Conservation (phyloP, 2,329 filamentous ascomycete species). For the Colletotrichum echinochloae region DNA sequence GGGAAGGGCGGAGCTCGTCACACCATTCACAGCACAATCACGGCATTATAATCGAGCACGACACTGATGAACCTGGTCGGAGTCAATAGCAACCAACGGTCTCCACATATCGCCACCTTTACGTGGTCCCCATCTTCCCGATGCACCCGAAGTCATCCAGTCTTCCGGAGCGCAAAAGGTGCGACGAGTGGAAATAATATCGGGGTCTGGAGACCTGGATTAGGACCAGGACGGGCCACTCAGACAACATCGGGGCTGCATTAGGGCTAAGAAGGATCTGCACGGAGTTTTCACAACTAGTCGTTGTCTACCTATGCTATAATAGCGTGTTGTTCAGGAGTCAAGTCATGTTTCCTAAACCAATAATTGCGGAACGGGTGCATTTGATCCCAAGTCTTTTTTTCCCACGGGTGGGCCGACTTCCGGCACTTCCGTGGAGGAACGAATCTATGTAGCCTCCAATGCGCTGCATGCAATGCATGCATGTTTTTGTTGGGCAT, state of each 20-base stretch:
- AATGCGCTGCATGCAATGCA: not conserved
- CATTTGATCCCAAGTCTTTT: not conserved
- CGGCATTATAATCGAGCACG: constrained; percentile 7
- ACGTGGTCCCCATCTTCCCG: not conserved
- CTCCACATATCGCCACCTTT: not conserved
- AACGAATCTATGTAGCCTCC: not conserved
- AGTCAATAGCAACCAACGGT: constrained; percentile 13
- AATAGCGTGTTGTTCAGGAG: constrained; percentile 12
- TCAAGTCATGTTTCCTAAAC: not conserved
- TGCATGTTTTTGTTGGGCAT: not conserved
- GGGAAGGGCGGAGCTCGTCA: not conserved
- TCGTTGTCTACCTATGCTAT: constrained; percentile 18
- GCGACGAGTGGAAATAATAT: not conserved
- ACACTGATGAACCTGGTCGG: constrained; percentile 4
- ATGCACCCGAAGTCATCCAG: not conserved
- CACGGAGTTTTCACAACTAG: constrained; percentile 13
- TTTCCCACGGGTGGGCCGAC: not conserved
- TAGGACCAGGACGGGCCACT: not conserved
- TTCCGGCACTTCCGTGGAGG: constrained; percentile 27
- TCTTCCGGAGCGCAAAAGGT: not conserved
- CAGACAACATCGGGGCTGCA: constrained; percentile 6
- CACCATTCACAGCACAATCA: constrained; percentile 21
- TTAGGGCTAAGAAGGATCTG: constrained; percentile 6
- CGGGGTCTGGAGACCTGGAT: not conserved
- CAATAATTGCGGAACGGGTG: constrained; percentile 1